Evolutionary conservation across 495 filamentous ascomycete genomes (phyloP).

Genomic region (Talaromyces adpressus): DNA sequence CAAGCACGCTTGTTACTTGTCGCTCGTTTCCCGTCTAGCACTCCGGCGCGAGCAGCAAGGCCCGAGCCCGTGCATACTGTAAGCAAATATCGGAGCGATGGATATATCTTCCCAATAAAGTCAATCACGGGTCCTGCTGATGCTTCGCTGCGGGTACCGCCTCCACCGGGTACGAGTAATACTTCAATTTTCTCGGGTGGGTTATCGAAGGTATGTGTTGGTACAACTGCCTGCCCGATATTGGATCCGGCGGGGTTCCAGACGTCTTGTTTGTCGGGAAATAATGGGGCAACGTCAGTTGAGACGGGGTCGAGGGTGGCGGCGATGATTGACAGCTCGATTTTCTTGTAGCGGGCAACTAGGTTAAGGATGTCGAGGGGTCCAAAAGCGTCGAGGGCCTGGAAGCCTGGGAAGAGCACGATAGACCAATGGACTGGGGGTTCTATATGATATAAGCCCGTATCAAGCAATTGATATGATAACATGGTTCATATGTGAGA

Average conservation of each 20-base stretch:
- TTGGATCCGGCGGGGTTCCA: slow-evolving; percentile 12
- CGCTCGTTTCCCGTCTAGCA: slow-evolving; percentile 51
- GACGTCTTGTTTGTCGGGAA: slow-evolving; percentile 3
- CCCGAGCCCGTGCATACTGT: slow-evolving; percentile 55
- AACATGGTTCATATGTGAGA: no score
- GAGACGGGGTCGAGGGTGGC: slow-evolving; percentile 45
- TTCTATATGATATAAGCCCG: neutral
- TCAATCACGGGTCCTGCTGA: slow-evolving; percentile 21
- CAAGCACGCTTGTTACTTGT: slow-evolving; percentile 37
- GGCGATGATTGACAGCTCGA: slow-evolving; percentile 43
- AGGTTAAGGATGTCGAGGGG: slow-evolving; percentile 56
- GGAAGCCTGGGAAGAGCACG: slow-evolving; percentile 7
- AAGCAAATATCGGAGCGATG: slow-evolving; percentile 37
- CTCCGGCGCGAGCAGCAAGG: slow-evolving; percentile 43
- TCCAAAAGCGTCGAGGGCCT: slow-evolving; percentile 44
- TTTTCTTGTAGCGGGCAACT: slow-evolving; percentile 27
- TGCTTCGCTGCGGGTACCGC: slow-evolving; percentile 39
- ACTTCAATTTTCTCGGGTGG: slow-evolving; percentile 42
- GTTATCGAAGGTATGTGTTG: slow-evolving; percentile 6
- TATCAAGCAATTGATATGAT: neutral
- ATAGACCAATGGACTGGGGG: slow-evolving; percentile 6
- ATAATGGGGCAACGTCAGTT: slow-evolving; percentile 18
- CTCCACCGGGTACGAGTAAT: slow-evolving; percentile 60
- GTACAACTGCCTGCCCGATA: slow-evolving; percentile 4
- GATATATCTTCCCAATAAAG: slow-evolving; percentile 30